Conservation (phyloP, 345 rosid genomes). For the Citrus australasica region DNA sequence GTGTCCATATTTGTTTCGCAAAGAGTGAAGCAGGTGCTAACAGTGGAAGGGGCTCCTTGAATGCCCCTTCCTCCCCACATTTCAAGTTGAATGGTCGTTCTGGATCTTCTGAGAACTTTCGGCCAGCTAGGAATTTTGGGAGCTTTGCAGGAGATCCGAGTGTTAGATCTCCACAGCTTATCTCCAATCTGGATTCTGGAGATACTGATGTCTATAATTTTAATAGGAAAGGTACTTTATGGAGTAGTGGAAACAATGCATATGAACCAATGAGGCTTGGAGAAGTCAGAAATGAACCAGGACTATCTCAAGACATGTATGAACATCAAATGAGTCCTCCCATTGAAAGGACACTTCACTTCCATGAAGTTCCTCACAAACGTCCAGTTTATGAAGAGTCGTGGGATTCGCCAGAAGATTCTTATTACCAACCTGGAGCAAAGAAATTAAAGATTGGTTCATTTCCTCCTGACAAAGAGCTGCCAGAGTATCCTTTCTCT, state of each 20-base stretch:
- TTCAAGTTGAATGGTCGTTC: constrained; percentile 42
- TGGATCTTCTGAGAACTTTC: constrained; percentile 52
- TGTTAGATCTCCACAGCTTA: constrained; percentile 38
- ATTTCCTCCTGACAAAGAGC: constrained; percentile 62
- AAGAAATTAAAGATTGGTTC: constrained; percentile 69
- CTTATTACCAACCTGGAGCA: constrained; percentile 45
- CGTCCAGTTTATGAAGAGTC: constrained; percentile 55
- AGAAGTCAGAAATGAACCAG: constrained; percentile 36
- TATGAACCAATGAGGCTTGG: constrained; percentile 42
- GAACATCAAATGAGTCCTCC: constrained; percentile 53
- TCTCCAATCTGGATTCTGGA: constrained; percentile 37
- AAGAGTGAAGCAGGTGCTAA: constrained; percentile 66
- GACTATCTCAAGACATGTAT: constrained; percentile 41
- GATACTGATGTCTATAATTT: constrained; percentile 48
- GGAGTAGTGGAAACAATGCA: constrained; percentile 42
- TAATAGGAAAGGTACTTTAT: constrained; percentile 43
- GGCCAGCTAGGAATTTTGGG: constrained; percentile 42
- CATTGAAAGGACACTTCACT: constrained; percentile 41
- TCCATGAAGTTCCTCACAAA: constrained; percentile 43
- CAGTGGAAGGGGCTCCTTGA: constrained; percentile 45
- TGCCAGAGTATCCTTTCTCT: constrained; percentile 59
- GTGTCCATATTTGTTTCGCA: constrained; percentile 91
- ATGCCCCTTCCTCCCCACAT: constrained; percentile 56
- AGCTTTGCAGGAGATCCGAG: constrained; percentile 32
- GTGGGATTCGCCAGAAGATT: constrained; percentile 76